phyloP scores from a whole-genome alignment of 2,329 filamentous ascomycete species.

The Venturia aucupariae region DNA sequence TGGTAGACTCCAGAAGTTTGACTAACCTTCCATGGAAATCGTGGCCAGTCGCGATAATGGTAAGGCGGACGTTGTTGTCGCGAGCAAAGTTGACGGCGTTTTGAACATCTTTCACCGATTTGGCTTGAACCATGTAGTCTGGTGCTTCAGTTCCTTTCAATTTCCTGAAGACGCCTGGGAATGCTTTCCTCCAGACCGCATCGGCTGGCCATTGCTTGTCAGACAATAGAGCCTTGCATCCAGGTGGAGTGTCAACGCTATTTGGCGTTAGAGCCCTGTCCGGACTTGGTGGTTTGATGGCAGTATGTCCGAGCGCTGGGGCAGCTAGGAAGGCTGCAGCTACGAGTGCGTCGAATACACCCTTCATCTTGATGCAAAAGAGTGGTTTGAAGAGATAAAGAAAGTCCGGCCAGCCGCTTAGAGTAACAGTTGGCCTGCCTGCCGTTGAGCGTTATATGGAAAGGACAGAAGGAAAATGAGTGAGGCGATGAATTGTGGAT shows the following conservation, averaged over 20 bases:
- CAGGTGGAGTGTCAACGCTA: slow-evolving; percentile 1
- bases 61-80: slow-evolving; percentile 13
- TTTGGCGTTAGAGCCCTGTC: slow-evolving; percentile 14
- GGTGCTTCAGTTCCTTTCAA: slow-evolving; percentile 13
- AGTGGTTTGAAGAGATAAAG: not conserved
- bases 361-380: slow-evolving; percentile 2
- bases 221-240: slow-evolving; percentile 14
- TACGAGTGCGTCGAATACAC: not conserved
- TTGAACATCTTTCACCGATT: slow-evolving; percentile 13
- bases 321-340: slow-evolving; percentile 1
- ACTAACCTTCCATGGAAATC: slow-evolving; percentile 14
- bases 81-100: slow-evolving; percentile 14
- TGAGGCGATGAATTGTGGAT: not conserved
- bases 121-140: slow-evolving; percentile 14
- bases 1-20: no score
- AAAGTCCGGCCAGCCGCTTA: not conserved
- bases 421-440: not conserved
- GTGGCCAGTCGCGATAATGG: slow-evolving; percentile 14
- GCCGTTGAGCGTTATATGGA: not conserved
- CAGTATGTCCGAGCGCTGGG: not conserved
- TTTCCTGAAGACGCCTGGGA: slow-evolving; percentile 13
- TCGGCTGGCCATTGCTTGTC: slow-evolving; percentile 14
- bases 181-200: slow-evolving; percentile 3
- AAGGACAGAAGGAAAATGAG: not conserved
- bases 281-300: slow-evolving; percentile 13